phyloP scores from a whole-genome alignment of 2,329 filamentous ascomycete genomes.

The Westerdykella aurantiaca region DNA sequence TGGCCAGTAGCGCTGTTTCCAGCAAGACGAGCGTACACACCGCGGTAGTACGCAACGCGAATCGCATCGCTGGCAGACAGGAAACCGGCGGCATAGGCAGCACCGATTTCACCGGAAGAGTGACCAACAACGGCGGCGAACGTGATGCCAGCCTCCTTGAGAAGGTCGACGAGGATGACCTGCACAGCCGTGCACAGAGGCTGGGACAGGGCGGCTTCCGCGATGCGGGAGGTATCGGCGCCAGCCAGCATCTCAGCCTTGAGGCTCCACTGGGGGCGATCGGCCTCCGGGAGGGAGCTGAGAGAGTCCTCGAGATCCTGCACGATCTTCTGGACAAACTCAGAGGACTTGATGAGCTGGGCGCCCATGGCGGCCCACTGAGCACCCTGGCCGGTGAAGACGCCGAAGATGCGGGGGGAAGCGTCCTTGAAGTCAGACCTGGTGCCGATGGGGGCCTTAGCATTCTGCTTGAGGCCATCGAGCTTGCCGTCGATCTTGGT shows the following conservation, averaged over 20 bases:
- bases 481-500: constrained; percentile 1
- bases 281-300: constrained; percentile 2
- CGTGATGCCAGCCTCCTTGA: constrained; percentile 18
- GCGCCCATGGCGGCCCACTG: constrained; percentile 39
- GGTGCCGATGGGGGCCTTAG: constrained; percentile 1
- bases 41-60: constrained; percentile 18
- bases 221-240: constrained; percentile 2
- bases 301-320: constrained; percentile 14
- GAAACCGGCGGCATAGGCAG: constrained; percentile 30
- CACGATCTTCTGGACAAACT: constrained; percentile 17
- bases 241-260: constrained; percentile 7
- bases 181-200: constrained; percentile 37
- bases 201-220: constrained; percentile 22
- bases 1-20: background rate
- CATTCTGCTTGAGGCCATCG: background rate
- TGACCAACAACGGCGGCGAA: constrained; percentile 38
- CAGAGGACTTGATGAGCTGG: constrained; percentile 22
- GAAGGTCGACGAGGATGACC: constrained; percentile 26
- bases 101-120: constrained; percentile 40
- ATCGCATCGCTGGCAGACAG: constrained; percentile 12
- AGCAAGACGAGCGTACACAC: constrained; percentile 6
- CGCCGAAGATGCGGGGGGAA: constrained; percentile 21
- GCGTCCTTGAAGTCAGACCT: constrained; percentile 1
- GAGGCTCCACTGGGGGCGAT: constrained; percentile 12
- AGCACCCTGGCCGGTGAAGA: constrained; percentile 42